phyloP scores from a whole-genome alignment of 257 asterid species.

The Fraxinus excelsior region DNA sequence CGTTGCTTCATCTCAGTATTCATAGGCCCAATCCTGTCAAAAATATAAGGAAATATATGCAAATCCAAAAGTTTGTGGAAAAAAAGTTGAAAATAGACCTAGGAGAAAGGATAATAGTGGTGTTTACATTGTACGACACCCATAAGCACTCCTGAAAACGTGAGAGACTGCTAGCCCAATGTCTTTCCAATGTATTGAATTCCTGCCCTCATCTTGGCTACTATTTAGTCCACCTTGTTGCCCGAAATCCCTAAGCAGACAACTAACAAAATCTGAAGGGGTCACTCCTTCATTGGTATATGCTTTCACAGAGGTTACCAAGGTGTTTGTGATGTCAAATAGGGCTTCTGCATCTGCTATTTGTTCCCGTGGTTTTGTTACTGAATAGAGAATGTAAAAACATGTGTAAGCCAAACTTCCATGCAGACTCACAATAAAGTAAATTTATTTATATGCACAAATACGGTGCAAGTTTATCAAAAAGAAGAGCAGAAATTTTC shows the following conservation, averaged over 20 bases:
- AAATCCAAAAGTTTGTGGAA: neutral
- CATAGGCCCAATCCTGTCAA: conserved; percentile 92
- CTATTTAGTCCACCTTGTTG: conserved; percentile 56
- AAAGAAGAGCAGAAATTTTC: neutral
- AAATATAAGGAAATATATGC: neutral
- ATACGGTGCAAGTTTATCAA: neutral
- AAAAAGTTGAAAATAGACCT: conserved; percentile 6
- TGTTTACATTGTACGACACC: conserved; percentile 80
- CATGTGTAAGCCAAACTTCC: conserved; percentile 7
- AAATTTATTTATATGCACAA: neutral
- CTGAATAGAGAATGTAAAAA: conserved; percentile 34
- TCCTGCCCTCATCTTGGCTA: conserved; percentile 43
- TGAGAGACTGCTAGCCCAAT: conserved; percentile 65
- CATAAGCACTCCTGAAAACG: conserved; percentile 67
- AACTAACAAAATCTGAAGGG: conserved; percentile 73
- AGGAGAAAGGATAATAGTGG: conserved; percentile 6
- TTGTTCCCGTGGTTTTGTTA: conserved; percentile 86
- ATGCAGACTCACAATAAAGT: neutral
- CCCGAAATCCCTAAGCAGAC: conserved; percentile 68
- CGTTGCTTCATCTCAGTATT: conserved; percentile 82
- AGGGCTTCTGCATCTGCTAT: conserved; percentile 96
- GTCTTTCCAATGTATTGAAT: conserved; percentile 65
- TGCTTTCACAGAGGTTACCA: conserved; percentile 85
- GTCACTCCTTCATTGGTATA: conserved; percentile 68
- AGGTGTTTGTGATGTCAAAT: conserved; percentile 78